Conservation (phyloP, 2,329 filamentous ascomycete genomes). For the Diaporthe ilicicola region DNA sequence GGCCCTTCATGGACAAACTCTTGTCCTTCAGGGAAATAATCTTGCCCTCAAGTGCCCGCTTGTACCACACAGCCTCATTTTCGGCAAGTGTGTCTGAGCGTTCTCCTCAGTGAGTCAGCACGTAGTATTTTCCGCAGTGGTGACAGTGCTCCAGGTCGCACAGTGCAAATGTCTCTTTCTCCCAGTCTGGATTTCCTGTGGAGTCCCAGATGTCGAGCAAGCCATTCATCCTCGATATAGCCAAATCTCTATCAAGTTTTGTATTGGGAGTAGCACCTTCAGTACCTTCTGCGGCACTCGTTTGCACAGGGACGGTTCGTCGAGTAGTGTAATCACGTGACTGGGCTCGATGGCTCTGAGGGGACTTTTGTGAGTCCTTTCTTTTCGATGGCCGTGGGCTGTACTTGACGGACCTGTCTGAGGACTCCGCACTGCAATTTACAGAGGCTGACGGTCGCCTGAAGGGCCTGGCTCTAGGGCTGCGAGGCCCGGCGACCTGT, state of each 20-base stretch:
- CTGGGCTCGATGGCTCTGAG: background rate
- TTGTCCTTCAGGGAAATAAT: too few species aligned
- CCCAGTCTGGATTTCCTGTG: conserved; percentile 2
- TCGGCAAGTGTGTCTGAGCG: background rate
- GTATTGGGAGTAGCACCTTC: background rate
- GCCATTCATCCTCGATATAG: background rate
- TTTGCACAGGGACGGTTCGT: background rate
- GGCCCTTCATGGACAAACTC: too few species aligned
- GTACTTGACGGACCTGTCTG: too few species aligned
- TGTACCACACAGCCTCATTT: background rate
- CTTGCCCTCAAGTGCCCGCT: background rate
- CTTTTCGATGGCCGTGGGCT: background rate
- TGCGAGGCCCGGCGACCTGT: background rate
- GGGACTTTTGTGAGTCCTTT: background rate
- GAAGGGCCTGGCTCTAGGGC: too few species aligned
- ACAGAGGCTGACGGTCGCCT: too few species aligned
- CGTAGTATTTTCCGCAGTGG: background rate
- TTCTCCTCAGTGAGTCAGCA: background rate
- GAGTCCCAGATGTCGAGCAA: conserved; percentile 15
- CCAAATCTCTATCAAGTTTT: background rate
- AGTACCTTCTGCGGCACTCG: background rate
- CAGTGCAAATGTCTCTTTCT: conserved; percentile 13
- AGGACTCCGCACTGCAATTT: background rate
- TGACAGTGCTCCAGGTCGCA: conserved; percentile 5
- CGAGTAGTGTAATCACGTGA: background rate